Evolutionary conservation across 306 rosid species (phyloP).

Genomic region (Erythrophleum fordii): DNA sequence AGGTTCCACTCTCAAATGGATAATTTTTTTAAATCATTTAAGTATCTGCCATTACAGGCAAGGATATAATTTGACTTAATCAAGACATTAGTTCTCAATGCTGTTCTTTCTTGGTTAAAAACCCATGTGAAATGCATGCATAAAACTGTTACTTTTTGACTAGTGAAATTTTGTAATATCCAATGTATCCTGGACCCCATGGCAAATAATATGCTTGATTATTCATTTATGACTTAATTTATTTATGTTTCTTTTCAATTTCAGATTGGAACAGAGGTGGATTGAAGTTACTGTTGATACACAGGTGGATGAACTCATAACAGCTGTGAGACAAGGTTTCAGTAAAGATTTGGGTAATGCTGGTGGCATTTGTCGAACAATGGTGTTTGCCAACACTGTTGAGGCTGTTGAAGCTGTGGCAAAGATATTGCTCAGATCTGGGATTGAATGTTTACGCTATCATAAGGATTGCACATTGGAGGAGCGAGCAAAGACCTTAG

Average conservation of each 20-base stretch:
- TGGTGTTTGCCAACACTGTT: conserved; percentile 92
- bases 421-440: conserved; percentile 62
- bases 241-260: conserved; percentile 38
- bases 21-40: conserved; percentile 3
- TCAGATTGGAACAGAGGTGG: conserved; percentile 91
- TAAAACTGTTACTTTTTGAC: not conserved
- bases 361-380: conserved; percentile 63
- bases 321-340: conserved; percentile 67
- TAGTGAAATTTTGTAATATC: conserved; percentile 22
- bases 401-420: conserved; percentile 93
- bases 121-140: not conserved
- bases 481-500: conserved; percentile 73
- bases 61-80: conserved; percentile 9
- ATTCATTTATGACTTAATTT: conserved; percentile 29
- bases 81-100: not conserved
- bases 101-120: conserved; percentile 18
- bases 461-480: conserved; percentile 89
- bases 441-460: conserved; percentile 75
- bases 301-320: conserved; percentile 85
- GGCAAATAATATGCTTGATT: conserved; percentile 14
- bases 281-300: conserved; percentile 74
- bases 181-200: conserved; percentile 9
- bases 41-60: conserved; percentile 1
- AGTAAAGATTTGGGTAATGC: conserved; percentile 51
- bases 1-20: not conserved